Evolutionary conservation across 2,329 filamentous ascomycete genomes (phyloP).

Genomic region (Xylariaceae sp.): DNA sequence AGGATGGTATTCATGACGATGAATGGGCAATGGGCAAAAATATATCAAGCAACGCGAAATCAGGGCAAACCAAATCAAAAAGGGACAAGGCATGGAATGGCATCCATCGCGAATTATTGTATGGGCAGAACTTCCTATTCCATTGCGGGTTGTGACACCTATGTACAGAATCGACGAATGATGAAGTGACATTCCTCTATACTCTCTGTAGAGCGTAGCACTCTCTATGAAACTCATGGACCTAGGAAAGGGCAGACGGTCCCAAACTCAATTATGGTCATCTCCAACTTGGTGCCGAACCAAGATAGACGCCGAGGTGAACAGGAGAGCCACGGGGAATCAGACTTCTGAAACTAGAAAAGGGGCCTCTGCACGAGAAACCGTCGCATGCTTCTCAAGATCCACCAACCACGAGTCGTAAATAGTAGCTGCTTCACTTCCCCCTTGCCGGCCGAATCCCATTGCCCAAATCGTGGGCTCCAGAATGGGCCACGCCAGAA

Average conservation of each 20-base stretch:
- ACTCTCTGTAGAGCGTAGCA: slow-evolving; percentile 19
- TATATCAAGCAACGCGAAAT: too few species aligned
- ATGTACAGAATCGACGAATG: slow-evolving; percentile 29
- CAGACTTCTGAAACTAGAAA: slow-evolving; percentile 16
- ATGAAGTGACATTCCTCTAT: slow-evolving; percentile 18
- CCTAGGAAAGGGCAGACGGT: slow-evolving; percentile 9
- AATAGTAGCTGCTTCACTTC: slow-evolving; percentile 3
- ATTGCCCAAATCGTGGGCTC: slow-evolving; percentile 2
- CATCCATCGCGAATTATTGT: not conserved
- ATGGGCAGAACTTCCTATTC: slow-evolving; percentile 19
- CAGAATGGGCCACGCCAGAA: slow-evolving; percentile 9
- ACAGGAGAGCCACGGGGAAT: slow-evolving; percentile 17
- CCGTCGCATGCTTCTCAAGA: slow-evolving; percentile 20
- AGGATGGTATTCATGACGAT: not conserved
- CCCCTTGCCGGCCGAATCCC: slow-evolving; percentile 14
- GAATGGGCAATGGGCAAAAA: not conserved
- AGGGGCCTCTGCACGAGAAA: slow-evolving; percentile 15
- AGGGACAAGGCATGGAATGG: not conserved
- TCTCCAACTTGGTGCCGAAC: slow-evolving; percentile 20
- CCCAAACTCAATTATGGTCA: slow-evolving; percentile 14
- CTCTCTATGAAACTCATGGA: slow-evolving; percentile 17
- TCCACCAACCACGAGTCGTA: slow-evolving; percentile 3
- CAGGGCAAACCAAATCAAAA: not conserved
- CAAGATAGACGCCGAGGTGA: slow-evolving; percentile 17
- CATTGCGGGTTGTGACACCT: slow-evolving; percentile 22